Conservation (phyloP, 2,329 filamentous ascomycete genomes). For the Coniochaeta pulveracea region DNA sequence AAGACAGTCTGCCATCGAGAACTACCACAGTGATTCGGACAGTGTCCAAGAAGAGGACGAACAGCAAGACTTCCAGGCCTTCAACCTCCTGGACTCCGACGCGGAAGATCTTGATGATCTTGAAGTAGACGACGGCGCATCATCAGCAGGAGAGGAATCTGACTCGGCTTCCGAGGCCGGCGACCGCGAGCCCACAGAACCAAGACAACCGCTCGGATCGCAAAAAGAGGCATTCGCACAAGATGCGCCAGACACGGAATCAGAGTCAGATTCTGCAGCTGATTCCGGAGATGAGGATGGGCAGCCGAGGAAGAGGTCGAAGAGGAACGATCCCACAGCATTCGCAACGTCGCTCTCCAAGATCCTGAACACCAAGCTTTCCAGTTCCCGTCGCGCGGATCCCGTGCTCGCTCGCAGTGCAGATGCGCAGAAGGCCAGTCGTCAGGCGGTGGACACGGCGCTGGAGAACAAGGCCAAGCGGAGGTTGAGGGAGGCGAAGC, state of each 20-base stretch:
- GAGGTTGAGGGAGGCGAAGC: constrained; percentile 72
- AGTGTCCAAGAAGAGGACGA: constrained; percentile 18
- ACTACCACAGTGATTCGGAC: constrained; percentile 36
- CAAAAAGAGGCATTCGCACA: constrained; percentile 16
- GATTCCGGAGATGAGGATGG: constrained; percentile 25
- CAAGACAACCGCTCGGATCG: constrained; percentile 15
- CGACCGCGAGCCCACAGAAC: constrained; percentile 13
- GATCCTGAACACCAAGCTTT: constrained; percentile 83
- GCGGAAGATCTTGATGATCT: constrained; percentile 44
- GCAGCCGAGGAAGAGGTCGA: constrained; percentile 40
- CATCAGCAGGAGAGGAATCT: constrained; percentile 17
- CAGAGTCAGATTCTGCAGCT: constrained; percentile 25
- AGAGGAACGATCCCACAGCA: constrained; percentile 82
- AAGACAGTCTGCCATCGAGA: constrained; percentile 29
- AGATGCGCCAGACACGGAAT: constrained; percentile 19
- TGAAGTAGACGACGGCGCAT: constrained; percentile 35
- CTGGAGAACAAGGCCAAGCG: constrained; percentile 73
- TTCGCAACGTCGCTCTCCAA: constrained; percentile 91
- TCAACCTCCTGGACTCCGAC: constrained; percentile 45
- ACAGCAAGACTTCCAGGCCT: constrained; percentile 33
- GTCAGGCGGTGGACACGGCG: constrained; percentile 61
- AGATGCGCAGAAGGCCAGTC: constrained; percentile 59
- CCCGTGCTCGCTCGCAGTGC: constrained; percentile 83
- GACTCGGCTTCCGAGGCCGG: constrained; percentile 21
- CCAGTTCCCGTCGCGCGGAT: constrained; percentile 69